Conservation (phyloP, 2,329 filamentous ascomycete genomes). For the Dactylellina drechsleri region DNA sequence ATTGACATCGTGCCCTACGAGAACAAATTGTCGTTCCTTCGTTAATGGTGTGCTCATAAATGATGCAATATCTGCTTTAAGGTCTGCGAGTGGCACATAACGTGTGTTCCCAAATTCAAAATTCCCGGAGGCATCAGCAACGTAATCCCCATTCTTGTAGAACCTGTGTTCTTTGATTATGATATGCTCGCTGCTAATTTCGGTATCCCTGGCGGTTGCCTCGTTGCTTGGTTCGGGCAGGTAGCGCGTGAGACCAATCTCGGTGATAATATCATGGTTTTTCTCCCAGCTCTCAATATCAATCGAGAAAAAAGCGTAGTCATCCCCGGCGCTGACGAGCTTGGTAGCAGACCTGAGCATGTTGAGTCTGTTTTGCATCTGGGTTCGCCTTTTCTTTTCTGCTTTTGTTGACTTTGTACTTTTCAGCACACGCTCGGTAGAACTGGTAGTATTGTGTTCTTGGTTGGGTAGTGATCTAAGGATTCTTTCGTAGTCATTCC, state of each 20-base stretch:
- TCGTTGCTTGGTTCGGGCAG: slow-evolving; percentile 64
- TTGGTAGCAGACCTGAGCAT: slow-evolving; percentile 47
- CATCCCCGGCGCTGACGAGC: slow-evolving; percentile 11
- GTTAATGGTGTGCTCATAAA: slow-evolving; percentile 60
- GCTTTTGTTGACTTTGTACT: not conserved
- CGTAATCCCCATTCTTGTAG: slow-evolving; percentile 74
- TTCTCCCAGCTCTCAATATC: slow-evolving; percentile 85
- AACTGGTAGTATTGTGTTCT: not conserved
- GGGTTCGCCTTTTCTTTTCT: slow-evolving; percentile 20
- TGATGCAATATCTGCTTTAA: slow-evolving; percentile 61
- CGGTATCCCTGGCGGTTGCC: not conserved
- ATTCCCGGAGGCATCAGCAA: slow-evolving; percentile 76
- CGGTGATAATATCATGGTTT: slow-evolving; percentile 75
- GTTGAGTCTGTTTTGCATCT: slow-evolving; percentile 35
- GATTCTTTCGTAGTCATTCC: slow-evolving; percentile 25
- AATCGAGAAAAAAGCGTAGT: slow-evolving; percentile 62
- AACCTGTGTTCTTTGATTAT: slow-evolving; percentile 75
- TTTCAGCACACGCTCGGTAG: not conserved
- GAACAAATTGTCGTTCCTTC: slow-evolving; percentile 69
- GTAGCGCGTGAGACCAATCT: slow-evolving; percentile 83
- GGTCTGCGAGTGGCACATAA: slow-evolving; percentile 61
- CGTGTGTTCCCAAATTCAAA: slow-evolving; percentile 76
- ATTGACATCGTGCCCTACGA: slow-evolving; percentile 80
- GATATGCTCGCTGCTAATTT: slow-evolving; percentile 70
- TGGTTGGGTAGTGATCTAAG: not conserved